phyloP scores from a whole-genome alignment of 176 grass and related monocot genomes.

The Musa itinerans region DNA sequence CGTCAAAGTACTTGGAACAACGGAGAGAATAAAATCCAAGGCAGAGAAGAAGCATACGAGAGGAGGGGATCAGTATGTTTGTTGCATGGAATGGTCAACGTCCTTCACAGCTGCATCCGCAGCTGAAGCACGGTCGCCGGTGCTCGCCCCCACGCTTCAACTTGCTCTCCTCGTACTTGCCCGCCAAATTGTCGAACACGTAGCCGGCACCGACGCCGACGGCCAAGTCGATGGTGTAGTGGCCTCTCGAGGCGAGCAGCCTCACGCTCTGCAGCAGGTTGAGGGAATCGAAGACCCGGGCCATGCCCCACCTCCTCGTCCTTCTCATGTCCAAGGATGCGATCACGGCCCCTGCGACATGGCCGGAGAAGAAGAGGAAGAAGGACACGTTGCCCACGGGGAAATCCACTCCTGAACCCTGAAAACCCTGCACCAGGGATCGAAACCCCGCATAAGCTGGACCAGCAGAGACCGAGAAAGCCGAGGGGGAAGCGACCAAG shows the following conservation, averaged over 20 bases:
- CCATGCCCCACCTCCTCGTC: constrained; percentile 34
- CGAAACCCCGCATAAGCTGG: neutral
- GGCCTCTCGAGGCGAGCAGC: constrained; percentile 77
- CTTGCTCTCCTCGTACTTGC: constrained; percentile 49
- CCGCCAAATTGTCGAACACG: constrained; percentile 63
- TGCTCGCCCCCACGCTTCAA: neutral
- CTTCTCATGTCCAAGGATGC: constrained; percentile 76
- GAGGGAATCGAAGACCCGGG: constrained; percentile 52
- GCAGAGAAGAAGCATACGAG: too few species aligned
- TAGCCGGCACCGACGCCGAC: constrained; percentile 58
- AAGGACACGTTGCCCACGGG: constrained; percentile 87
- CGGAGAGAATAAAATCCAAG: too few species aligned
- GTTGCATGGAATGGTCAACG: too few species aligned
- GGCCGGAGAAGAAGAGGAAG: constrained; percentile 90
- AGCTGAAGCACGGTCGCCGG: too few species aligned
- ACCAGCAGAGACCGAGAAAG: neutral
- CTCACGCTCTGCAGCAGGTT: constrained; percentile 56
- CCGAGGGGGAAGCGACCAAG: neutral
- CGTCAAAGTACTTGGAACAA: too few species aligned
- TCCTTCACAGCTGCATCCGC: too few species aligned
- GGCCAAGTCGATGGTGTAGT: constrained; percentile 88
- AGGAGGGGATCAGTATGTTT: too few species aligned
- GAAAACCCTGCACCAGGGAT: constrained; percentile 35
- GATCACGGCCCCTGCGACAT: constrained; percentile 68
- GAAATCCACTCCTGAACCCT: constrained; percentile 76